phyloP scores from a whole-genome alignment of 441 rosid species.

The Gossypium davidsonii region DNA sequence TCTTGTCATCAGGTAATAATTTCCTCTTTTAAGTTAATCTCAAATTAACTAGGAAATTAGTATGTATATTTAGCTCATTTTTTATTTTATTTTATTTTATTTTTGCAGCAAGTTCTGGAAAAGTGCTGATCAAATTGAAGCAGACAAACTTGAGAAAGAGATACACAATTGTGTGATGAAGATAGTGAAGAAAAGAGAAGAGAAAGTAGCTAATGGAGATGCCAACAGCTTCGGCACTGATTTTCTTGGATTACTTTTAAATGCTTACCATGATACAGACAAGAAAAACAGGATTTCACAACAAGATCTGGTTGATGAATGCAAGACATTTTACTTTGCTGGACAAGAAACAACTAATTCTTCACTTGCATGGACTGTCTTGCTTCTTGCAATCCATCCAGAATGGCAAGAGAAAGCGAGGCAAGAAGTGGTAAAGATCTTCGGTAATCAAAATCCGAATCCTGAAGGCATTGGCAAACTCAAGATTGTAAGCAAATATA shows the following conservation, averaged over 20 bases:
- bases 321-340: slow-evolving; percentile 36
- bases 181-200: slow-evolving; percentile 41
- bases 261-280: slow-evolving; percentile 23
- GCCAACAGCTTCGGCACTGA: slow-evolving; percentile 27
- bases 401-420: slow-evolving; percentile 47
- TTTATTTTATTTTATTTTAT: background rate
- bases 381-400: slow-evolving; percentile 34
- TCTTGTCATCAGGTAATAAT: background rate
- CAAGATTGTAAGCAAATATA: slow-evolving; percentile 27
- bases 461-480: slow-evolving; percentile 29
- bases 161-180: slow-evolving; percentile 23
- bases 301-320: slow-evolving; percentile 37
- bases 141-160: slow-evolving; percentile 27
- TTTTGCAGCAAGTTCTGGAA: slow-evolving; percentile 24
- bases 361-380: slow-evolving; percentile 35
- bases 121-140: slow-evolving; percentile 33
- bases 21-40: background rate
- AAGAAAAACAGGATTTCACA: slow-evolving; percentile 16
- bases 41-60: background rate
- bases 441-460: slow-evolving; percentile 27
- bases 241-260: slow-evolving; percentile 34
- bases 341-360: slow-evolving; percentile 40
- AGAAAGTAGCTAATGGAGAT: slow-evolving; percentile 15
- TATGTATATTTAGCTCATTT: background rate
- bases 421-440: slow-evolving; percentile 25